Percentiles rank a stretch among this genome's conserved stretches.
These are phyloP conservation scores for Phaeosphaeriaceae sp. DNA, from an alignment of 2,329 filamentous ascomycete genomes.

Conservation along the genomic window DNA sequence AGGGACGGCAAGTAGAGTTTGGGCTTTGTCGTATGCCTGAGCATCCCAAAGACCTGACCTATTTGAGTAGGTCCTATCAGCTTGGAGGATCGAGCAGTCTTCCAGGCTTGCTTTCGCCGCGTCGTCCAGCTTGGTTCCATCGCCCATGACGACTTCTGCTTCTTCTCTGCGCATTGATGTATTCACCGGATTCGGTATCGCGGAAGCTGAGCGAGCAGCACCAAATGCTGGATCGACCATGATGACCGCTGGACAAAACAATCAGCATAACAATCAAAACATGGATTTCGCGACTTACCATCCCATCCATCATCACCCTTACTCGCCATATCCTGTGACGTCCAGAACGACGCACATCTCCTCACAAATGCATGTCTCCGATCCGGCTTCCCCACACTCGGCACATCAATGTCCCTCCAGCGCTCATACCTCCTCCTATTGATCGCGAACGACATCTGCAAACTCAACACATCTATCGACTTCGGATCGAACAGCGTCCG, in stretches of 20 bases:
- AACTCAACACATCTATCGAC: neutral
- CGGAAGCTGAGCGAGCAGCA: neutral
- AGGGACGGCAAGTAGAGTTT: neutral
- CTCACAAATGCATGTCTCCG: slow-evolving; percentile 22
- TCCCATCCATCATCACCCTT: slow-evolving; percentile 1
- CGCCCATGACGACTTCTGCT: neutral
- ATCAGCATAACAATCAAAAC: no score
- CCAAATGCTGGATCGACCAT: neutral
- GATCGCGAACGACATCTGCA: slow-evolving; percentile 24
- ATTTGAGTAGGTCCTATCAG: neutral
- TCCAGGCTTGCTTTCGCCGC: neutral
- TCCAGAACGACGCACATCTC: slow-evolving; percentile 29
- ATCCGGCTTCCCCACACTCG: slow-evolving; percentile 8
- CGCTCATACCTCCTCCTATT: slow-evolving; percentile 23
- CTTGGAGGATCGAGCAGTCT: neutral
- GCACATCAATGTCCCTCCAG: slow-evolving; percentile 25
- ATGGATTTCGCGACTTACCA: neutral
- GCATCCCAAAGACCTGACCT: neutral
- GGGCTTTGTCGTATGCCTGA: neutral
- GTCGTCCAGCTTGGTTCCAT: neutral
- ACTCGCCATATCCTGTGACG: slow-evolving; percentile 1
- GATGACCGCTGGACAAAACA: neutral
- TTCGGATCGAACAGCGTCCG: slow-evolving; percentile 15
- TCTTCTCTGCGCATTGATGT: neutral
- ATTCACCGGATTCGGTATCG: neutral